Percentiles rank a stretch among this genome's conserved stretches.
Evolutionary conservation across 2,329 filamentous ascomycete species (phyloP).

Genomic region (Myotisia sp.): DNA sequence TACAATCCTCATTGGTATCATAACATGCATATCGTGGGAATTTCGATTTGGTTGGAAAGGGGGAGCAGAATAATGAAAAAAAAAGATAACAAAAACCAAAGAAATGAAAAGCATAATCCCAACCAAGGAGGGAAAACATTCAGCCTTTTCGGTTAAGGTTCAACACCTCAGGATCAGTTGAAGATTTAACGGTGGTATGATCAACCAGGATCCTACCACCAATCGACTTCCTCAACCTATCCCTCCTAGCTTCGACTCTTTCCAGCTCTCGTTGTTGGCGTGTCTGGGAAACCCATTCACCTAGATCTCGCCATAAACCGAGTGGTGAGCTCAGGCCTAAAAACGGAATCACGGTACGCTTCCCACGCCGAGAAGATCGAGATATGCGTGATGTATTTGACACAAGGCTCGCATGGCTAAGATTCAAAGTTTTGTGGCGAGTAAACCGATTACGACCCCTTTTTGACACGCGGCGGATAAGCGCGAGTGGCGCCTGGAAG

Average conservation of each 20-base stretch:
- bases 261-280: constrained; percentile 31
- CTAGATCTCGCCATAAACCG: constrained; percentile 36
- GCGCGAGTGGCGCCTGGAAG: constrained; percentile 27
- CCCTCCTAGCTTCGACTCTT: constrained; percentile 38
- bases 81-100: constrained; percentile 1
- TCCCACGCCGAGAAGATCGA: constrained; percentile 8
- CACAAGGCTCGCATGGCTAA: constrained; percentile 17
- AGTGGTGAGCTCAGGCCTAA: too few relatives aligned
- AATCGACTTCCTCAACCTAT: constrained; percentile 42
- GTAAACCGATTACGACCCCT: constrained; percentile 14
- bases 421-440: constrained; percentile 1
- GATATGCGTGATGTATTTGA: constrained; percentile 19
- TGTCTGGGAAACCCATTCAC: constrained; percentile 32
- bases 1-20: too few relatives aligned
- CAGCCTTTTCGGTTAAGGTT: too few relatives aligned
- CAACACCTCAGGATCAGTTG: constrained; percentile 2
- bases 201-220: constrained; percentile 29
- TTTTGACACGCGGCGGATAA: constrained; percentile 22
- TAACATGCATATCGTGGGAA: too few relatives aligned
- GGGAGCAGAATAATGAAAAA: too few relatives aligned
- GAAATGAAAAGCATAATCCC: constrained; percentile 1
- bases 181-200: constrained; percentile 11
- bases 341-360: constrained; percentile 10
- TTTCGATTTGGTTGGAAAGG: too few relatives aligned
- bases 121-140: not conserved